These are phyloP conservation scores for Cladosporium sp. DNA, from an alignment of 2,329 filamentous ascomycete species.

Conservation along the genomic window DNA sequence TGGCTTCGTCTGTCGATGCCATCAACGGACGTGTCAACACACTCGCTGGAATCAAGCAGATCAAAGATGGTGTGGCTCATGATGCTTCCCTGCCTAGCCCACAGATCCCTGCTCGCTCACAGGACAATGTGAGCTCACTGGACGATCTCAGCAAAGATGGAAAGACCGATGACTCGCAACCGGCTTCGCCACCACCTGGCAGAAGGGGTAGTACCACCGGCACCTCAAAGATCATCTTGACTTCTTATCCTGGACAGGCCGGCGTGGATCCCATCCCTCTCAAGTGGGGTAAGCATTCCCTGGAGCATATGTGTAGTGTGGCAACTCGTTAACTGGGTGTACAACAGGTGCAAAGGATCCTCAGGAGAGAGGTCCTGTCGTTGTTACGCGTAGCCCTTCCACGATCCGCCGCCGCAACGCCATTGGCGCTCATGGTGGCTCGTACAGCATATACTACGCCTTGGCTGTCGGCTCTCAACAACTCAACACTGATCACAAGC, in stretches of 20 bases:
- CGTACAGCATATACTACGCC: conserved; percentile 93
- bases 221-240: conserved; percentile 62
- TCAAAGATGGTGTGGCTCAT: conserved; percentile 46
- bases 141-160: conserved; percentile 21
- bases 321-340: background rate
- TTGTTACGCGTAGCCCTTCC: conserved; percentile 71
- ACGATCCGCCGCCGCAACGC: conserved; percentile 78
- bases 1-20: conserved; percentile 54
- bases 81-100: conserved; percentile 27
- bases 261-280: conserved; percentile 88
- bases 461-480: conserved; percentile 89
- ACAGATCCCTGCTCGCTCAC: conserved; percentile 18
- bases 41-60: conserved; percentile 55
- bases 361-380: conserved; percentile 73
- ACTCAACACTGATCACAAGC: conserved; percentile 74
- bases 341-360: conserved; percentile 61
- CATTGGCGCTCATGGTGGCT: conserved; percentile 75
- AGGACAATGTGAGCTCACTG: conserved; percentile 23
- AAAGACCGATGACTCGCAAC: conserved; percentile 14
- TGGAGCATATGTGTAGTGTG: background rate
- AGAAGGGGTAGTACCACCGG: conserved; percentile 37
- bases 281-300: conserved; percentile 74
- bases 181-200: conserved; percentile 21
- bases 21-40: conserved; percentile 61
- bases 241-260: conserved; percentile 88